Evolutionary conservation across 1,284 basidiomycete species (phyloP), one percentile per base, ranked within the genome.

Genomic region (Puccinia polysora): DNA sequence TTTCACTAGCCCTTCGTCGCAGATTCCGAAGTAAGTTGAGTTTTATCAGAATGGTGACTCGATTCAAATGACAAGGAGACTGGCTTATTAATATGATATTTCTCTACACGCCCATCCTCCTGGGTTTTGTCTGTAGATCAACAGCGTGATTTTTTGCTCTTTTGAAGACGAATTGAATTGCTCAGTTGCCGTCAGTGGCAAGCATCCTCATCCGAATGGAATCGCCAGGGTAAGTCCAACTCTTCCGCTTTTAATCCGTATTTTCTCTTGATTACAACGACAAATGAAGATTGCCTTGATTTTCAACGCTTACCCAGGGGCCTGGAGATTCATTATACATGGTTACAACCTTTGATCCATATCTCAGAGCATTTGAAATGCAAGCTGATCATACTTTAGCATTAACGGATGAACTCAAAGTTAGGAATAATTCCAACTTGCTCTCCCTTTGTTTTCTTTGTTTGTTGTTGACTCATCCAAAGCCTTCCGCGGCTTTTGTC

Each of bases 311-410:
- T 15, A 40, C 20, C 50, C 20, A 70, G 68, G 68, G 68, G 12
- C 58, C 56, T 14, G 47, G 45, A 28, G 38, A 62, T 45, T 49
- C 49, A 20, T 59, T 70, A 15, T 70, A 70, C 45, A 50, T 70
- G 47, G 68, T 45, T 12, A 60, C 56, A 20, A 62, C 43, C 34
- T 60, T 50, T 7, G 47, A 70, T 52, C 68, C 68, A 2, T 40
- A 49, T 53, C 49, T 70, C 4, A 52, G 58, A 38, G 56, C 50
- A 18, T 70, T 38, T 58, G 68, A 70, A 50, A 49, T 50, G 45
- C 68, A 70, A 62, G 58, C 56, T 34, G 68, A 70, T 43, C n/a
- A 70, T 25, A 60, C 56, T 62, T 34, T 70, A 25, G 68, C 58
- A 18, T 49, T 70, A 38, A 70, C 43, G 15, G 68, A 70, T 32